These are phyloP conservation scores for Apophysomyces ossiformis DNA, from an alignment of 371 early-diverging fungal genomes.

Conservation along the genomic window DNA sequence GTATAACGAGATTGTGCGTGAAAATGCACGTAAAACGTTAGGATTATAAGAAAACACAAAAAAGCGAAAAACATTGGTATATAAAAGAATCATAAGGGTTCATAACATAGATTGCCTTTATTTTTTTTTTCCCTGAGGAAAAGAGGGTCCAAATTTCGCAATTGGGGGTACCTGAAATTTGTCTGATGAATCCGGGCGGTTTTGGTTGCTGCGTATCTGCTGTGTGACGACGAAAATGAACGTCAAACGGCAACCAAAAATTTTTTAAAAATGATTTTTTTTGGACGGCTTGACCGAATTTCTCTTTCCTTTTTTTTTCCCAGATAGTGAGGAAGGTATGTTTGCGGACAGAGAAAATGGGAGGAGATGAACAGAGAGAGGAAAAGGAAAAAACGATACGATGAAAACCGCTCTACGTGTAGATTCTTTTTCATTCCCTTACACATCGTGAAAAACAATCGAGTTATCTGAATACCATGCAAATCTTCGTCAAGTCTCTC, in stretches of 20 bases:
- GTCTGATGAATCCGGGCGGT: too few species aligned
- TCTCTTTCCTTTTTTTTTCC: conserved; percentile 14
- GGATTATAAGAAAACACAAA: conserved; percentile 44
- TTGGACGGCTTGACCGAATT: not conserved
- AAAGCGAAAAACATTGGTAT: not conserved
- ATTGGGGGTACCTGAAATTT: too few species aligned
- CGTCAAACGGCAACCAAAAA: not conserved
- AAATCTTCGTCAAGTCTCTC: conserved; percentile 88
- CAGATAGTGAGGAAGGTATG: conserved; percentile 23
- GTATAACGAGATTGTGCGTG: conserved; percentile 83
- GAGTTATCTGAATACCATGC: conserved; percentile 65
- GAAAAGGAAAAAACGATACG: too few species aligned
- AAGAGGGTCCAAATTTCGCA: too few species aligned
- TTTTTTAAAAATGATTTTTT: not conserved
- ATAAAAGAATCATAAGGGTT: not conserved
- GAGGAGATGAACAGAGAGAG: not conserved
- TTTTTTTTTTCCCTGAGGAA: too few species aligned
- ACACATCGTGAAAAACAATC: conserved; percentile 37
- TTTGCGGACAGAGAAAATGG: not conserved
- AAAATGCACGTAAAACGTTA: conserved; percentile 73
- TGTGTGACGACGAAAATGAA: conserved; percentile 7
- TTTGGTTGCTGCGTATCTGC: not conserved
- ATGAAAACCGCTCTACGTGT: not conserved
- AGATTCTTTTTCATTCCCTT: conserved; percentile 38
- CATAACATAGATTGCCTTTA: too few species aligned